Evolutionary conservation across 1,139 yeast genomes (phyloP).

Genomic region (Geotrichum klebahnii): DNA sequence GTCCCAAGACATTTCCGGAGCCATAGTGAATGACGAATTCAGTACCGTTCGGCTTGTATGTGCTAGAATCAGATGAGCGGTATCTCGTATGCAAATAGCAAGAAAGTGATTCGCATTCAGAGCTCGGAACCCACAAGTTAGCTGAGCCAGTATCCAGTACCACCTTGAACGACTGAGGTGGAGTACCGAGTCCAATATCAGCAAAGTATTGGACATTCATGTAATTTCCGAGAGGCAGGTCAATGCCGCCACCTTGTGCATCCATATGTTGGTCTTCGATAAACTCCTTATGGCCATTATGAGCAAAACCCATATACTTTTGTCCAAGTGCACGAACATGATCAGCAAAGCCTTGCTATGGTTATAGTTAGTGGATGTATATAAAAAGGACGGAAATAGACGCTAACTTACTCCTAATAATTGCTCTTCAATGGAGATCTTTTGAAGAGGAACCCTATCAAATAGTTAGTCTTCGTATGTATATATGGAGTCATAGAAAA

Average conservation of each 20-base stretch:
- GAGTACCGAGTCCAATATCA: conserved; percentile 85
- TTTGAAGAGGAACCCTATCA: conserved; percentile 52
- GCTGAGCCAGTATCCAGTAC: conserved; percentile 90
- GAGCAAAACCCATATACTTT: conserved; percentile 61
- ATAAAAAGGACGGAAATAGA: background rate
- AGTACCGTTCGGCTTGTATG: conserved; percentile 82
- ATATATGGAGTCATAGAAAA: background rate
- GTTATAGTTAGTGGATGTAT: background rate
- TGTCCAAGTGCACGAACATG: conserved; percentile 67
- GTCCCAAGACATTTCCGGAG: conserved; percentile 88
- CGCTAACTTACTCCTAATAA: conserved; percentile 47
- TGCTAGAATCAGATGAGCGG: conserved; percentile 71
- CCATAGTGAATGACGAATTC: conserved; percentile 85
- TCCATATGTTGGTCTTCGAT: conserved; percentile 29
- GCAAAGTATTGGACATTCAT: conserved; percentile 93
- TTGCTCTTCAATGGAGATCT: conserved; percentile 59
- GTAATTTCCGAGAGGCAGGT: conserved; percentile 84
- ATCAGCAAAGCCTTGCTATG: conserved; percentile 46
- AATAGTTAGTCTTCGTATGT: background rate
- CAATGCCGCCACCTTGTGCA: conserved; percentile 50
- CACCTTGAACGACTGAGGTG: conserved; percentile 79
- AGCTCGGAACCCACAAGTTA: conserved; percentile 92
- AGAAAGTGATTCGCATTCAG: conserved; percentile 86
- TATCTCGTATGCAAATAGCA: conserved; percentile 90
- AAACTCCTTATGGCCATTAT: conserved; percentile 33